Conservation (phyloP, 106 monocot genomes). For the Dactylorhiza incarnata region DNA sequence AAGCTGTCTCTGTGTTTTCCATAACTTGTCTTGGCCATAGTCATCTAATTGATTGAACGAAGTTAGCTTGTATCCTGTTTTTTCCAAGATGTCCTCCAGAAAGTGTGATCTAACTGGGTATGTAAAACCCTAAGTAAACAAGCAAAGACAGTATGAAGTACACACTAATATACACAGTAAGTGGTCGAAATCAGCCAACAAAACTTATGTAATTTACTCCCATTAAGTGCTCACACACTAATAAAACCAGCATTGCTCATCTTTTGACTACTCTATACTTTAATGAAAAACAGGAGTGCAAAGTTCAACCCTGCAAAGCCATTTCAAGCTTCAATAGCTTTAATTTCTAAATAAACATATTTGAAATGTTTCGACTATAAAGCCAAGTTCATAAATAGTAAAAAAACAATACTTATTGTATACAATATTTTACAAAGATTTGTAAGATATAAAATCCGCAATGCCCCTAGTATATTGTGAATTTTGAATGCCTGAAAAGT, state of each 20-base stretch:
- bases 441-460: not conserved
- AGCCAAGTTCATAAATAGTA: too few species aligned
- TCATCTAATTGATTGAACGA: slow-evolving; percentile 96
- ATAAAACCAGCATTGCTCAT: too few species aligned
- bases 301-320: too few species aligned
- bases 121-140: slow-evolving; percentile 74
- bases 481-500: not conserved
- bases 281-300: too few species aligned
- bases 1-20: slow-evolving; percentile 97
- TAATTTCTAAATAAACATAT: too few species aligned
- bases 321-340: too few species aligned
- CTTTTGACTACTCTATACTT: too few species aligned
- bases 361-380: too few species aligned
- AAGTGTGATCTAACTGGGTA: slow-evolving; percentile 82
- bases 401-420: not conserved
- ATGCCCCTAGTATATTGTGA: not conserved
- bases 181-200: too few species aligned
- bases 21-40: slow-evolving; percentile 98
- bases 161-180: too few species aligned
- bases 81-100: slow-evolving; percentile 93
- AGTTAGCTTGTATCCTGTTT: slow-evolving; percentile 85
- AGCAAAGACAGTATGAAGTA: not conserved
- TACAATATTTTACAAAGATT: not conserved
- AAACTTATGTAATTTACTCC: too few species aligned
- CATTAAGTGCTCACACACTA: too few species aligned